Evolutionary conservation across 1,284 basidiomycete genomes (phyloP).

Genomic region (Gomphus bonarii): DNA sequence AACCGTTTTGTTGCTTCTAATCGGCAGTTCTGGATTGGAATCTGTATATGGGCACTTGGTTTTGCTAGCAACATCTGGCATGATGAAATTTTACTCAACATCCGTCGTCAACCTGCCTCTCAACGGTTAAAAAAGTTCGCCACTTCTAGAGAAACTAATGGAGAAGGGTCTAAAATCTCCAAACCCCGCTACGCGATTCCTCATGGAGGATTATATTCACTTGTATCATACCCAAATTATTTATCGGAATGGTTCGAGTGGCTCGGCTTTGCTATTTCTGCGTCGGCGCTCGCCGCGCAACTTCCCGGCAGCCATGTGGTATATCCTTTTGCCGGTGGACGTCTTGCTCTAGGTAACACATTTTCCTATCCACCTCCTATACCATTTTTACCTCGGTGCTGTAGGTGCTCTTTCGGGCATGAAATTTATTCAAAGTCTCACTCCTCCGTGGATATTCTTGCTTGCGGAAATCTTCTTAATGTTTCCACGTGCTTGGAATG

Average conservation of each 20-base stretch:
- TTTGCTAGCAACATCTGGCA: conserved; percentile 76
- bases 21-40: conserved; percentile 50
- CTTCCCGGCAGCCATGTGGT: conserved; percentile 24
- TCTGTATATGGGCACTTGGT: conserved; percentile 59
- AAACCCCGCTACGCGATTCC: conserved; percentile 70
- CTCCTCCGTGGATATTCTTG: conserved; percentile 72
- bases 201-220: conserved; percentile 66
- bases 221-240: conserved; percentile 90
- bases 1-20: conserved; percentile 26
- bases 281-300: conserved; percentile 28
- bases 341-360: conserved; percentile 3
- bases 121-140: conserved; percentile 3
- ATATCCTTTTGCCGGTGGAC: conserved; percentile 28
- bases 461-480: conserved; percentile 61
- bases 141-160: conserved; percentile 14
- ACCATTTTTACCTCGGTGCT: neutral
- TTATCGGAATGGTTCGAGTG: conserved; percentile 88
- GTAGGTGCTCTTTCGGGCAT: conserved; percentile 5
- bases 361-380: too few species aligned
- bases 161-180: conserved; percentile 7
- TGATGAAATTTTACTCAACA: conserved; percentile 79
- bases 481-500: conserved; percentile 70
- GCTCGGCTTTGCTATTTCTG: conserved; percentile 68
- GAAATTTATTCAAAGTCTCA: conserved; percentile 19
- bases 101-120: conserved; percentile 32